Evolutionary conservation across 2,329 filamentous ascomycete genomes (phyloP).

Genomic region (Fusarium sororula): DNA sequence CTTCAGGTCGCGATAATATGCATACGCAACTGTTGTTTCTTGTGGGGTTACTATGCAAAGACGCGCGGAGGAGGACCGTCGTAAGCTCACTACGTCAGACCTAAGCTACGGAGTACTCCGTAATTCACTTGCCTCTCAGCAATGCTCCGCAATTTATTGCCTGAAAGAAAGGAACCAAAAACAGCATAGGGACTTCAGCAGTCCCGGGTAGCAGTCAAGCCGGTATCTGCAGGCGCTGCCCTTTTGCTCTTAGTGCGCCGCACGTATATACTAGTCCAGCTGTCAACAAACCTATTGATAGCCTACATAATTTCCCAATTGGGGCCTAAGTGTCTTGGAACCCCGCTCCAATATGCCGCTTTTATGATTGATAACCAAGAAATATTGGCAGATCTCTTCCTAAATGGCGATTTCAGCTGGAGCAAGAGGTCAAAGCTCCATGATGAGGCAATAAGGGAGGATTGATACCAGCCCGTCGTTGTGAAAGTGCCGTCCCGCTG

Average conservation of each 20-base stretch:
- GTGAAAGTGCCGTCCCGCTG: neutral
- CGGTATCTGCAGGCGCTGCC: neutral
- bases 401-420: neutral
- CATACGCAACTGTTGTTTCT: neutral
- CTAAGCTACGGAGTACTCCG: accelerated
- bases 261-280: neutral
- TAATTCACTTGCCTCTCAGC: too few relatives aligned
- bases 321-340: neutral
- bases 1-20: neutral
- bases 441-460: neutral
- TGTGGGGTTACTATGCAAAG: neutral
- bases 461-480: neutral
- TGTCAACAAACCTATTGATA: neutral
- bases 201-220: neutral
- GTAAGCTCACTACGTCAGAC: neutral
- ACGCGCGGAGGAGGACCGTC: accelerated
- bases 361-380: too few relatives aligned
- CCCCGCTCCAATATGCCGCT: neutral
- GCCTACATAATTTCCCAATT: neutral
- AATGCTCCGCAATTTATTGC: neutral
- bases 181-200: too few relatives aligned
- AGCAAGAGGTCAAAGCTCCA: neutral
- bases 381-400: neutral
- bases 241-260: neutral
- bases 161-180: neutral